Conservation (phyloP, 768 basidiomycete genomes). For the Leucosporidium scottii region DNA sequence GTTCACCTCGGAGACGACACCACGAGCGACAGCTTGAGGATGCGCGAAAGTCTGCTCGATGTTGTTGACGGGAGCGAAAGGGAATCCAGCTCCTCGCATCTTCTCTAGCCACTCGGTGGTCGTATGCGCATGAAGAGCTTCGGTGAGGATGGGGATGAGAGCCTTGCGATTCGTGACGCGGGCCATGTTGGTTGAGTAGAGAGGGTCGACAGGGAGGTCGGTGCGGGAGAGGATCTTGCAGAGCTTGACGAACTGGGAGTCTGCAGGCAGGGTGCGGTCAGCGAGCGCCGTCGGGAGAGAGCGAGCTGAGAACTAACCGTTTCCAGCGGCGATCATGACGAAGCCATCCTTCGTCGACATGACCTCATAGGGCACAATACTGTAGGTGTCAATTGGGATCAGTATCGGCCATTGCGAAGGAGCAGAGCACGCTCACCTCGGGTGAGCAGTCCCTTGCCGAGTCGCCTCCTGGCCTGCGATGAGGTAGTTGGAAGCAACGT, state of each 20-base stretch:
- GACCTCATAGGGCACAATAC: constrained; percentile 15
- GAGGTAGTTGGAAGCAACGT: constrained; percentile 88
- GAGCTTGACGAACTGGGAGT: constrained; percentile 61
- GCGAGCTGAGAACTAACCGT: constrained; percentile 47
- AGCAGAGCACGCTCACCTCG: not conserved
- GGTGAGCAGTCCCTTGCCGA: constrained; percentile 69
- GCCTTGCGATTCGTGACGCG: constrained; percentile 69
- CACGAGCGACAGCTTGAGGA: constrained; percentile 71
- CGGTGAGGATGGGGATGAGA: constrained; percentile 62
- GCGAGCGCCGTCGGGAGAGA: not conserved
- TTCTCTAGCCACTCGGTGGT: constrained; percentile 67
- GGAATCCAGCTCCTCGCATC: constrained; percentile 75
- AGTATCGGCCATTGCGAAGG: no score
- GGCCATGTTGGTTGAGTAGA: constrained; percentile 64
- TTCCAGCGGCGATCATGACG: constrained; percentile 81
- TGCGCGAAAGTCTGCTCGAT: constrained; percentile 83
- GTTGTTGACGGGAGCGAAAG: constrained; percentile 87
- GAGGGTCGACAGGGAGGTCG: constrained; percentile 54
- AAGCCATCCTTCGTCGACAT: constrained; percentile 81
- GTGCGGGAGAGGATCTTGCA: constrained; percentile 58
- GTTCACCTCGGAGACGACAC: constrained; percentile 64
- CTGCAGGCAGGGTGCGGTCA: not conserved
- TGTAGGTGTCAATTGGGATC: no score
- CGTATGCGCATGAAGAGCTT: constrained; percentile 52
- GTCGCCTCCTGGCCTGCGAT: constrained; percentile 74